Base-by-base conservation (phyloP, 768 basidiomycete species). In the Termitomyces sp. region DNA sequence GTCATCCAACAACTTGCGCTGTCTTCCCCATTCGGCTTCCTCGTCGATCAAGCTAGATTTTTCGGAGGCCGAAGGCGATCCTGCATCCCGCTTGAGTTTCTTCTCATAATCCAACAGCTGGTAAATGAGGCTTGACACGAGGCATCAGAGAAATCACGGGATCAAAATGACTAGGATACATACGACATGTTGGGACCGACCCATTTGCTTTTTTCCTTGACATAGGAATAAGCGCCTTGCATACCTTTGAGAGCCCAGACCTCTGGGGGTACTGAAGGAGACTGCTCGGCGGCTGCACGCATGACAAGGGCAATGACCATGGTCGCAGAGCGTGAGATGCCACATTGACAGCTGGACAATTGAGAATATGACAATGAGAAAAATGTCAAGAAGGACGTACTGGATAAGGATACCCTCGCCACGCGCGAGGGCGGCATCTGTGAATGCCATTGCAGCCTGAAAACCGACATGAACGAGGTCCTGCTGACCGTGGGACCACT, bases 111-210 rank as follows among this genome's bases (percentile, higher is more conserved):
- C 93, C 64, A 93, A 76, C 44, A 96, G 77, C 72, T 95, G 93
- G 77, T 94, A 94, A 72, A 95, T 93, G 68, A 95, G 84, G 55
- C 92, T 93, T 21, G 17, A 17, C 30, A 63, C 56, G 61, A 46
- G 61, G 55, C 59, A 55, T 57, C 40, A 60, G 54, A 45, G 62
- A 28, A 56, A 66, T 53, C 6, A 34, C 17, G 17, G 47, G 54
- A 52, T 45, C 45, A 46, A 58, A 50, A 48, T 45, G 34, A 2
- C 3, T 5, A 58, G 62, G 55, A 64, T 14, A 85, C 91, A 71
- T 74, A 93, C 89, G 90, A 93, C 85, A 96, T 95, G 70, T 96
- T 96, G 52, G 93, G 93, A 19, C 93, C 90, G 55, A 92, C 81
- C 75, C 86, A 87, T 70, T 82, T 84, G 68, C 88, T 91, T 74